Conservation (phyloP, 371 early-diverging fungal species). For the Cokeromyces recurvatus region DNA sequence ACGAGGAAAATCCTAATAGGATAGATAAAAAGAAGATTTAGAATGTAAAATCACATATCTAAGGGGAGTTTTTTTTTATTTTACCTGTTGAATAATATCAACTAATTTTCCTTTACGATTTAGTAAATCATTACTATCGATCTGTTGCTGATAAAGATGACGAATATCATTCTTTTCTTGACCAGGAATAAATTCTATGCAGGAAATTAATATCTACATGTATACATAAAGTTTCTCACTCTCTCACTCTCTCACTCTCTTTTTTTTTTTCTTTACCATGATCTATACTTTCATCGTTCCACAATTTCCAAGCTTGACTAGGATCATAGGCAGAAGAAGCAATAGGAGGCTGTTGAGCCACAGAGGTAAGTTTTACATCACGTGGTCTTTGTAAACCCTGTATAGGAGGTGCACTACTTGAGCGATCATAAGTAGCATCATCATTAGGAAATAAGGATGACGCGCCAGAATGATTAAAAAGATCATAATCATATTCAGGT, state of each 20-base stretch:
- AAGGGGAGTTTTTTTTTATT: neutral
- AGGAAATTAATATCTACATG: no score
- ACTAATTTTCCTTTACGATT: slow-evolving; percentile 15
- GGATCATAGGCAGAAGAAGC: slow-evolving; percentile 5
- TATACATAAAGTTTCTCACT: no score
- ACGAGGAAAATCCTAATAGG: slow-evolving; percentile 9
- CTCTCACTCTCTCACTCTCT: no score
- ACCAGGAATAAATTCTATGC: no score
- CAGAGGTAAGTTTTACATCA: slow-evolving; percentile 5
- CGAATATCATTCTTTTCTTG: no score
- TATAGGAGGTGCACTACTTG: slow-evolving; percentile 8
- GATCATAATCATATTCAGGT: slow-evolving; percentile 10
- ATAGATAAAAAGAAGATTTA: neutral
- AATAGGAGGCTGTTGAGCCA: neutral
- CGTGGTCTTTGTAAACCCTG: slow-evolving; percentile 10
- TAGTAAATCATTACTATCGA: slow-evolving; percentile 12
- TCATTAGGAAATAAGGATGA: slow-evolving; percentile 9
- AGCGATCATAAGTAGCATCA: slow-evolving; percentile 1
- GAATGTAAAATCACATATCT: no score
- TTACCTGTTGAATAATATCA: slow-evolving; percentile 11
- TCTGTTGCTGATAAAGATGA: slow-evolving; percentile 4
- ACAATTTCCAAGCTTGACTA: slow-evolving; percentile 12
- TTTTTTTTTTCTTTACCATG: neutral
- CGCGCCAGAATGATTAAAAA: slow-evolving; percentile 12
- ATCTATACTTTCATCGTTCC: slow-evolving; percentile 7